Base-by-base conservation (phyloP, 352 stramenopile species). In the Globisporangium spinosum region DNA sequence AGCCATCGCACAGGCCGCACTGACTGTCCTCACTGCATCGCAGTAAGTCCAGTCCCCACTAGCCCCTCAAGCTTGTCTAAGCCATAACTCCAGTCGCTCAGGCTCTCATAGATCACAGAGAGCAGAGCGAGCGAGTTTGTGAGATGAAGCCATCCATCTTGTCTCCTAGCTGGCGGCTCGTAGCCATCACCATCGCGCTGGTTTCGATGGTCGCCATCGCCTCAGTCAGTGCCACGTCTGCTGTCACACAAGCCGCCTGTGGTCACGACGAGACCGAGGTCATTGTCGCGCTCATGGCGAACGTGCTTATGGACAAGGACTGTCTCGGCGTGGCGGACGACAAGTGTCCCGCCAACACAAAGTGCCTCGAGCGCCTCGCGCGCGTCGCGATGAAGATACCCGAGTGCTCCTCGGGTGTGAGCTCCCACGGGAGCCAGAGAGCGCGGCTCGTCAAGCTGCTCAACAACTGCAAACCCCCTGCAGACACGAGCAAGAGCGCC, bases 281-380 rank as follows among this genome's bases (percentile, higher is more conserved):
- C 13, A n/a, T 67, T 17, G 34, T 67, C 32, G 13, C 51, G 34
- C 49, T 61, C 49, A 67, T 67, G 62, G 51, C 49, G n/a, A 13
- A 20, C 23, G 22, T 67, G 15, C 62, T 67, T 23, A 25, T 58
- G 49, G 58, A 61, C 62, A 51, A 17, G 7, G 29, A 67, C 15
- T 67, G 62, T 20, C 34, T 40, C 2, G 49, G 62, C 23, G 62
- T 67, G 22, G 62, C 51, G 3, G 62, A 67, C 51, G 49, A 67
- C 62, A 58, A 47, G n/a, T 67, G 62, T 17, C 62, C 62, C 0
- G 35, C 9, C 15, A 25, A 61, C 49, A 12, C 51, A 23, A 40
- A 40, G 15, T 67, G 62, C 20, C 34, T 67, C 17, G 51, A 60
- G 62, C 62, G 32, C 25, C 13, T 61, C 5, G 49, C 20, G 22